Conservation (phyloP, 2,329 filamentous ascomycete genomes). For the Apiospora saccharicola region DNA sequence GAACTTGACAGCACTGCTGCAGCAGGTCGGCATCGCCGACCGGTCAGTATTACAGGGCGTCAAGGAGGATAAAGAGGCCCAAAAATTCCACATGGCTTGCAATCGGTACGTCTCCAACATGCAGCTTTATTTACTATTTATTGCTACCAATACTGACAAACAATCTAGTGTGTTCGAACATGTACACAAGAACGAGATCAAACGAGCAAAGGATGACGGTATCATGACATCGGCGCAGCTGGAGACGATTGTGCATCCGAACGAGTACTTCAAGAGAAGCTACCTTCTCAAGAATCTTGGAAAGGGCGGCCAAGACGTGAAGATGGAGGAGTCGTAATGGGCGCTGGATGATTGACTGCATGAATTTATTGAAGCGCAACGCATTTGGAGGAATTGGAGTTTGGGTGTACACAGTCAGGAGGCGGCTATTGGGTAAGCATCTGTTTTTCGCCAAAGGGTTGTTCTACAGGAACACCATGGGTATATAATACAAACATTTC, state of each 20-base stretch:
- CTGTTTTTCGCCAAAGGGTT: not conserved
- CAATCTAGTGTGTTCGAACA: conserved; percentile 80
- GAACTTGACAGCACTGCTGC: conserved; percentile 79
- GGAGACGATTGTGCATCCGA: conserved; percentile 96
- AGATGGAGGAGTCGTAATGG: conserved; percentile 57
- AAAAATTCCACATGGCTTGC: conserved; percentile 93
- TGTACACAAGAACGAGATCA: conserved; percentile 80
- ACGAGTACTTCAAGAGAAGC: conserved; percentile 96
- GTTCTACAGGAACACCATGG: not conserved
- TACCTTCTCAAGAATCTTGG: conserved; percentile 85
- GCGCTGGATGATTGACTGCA: not conserved
- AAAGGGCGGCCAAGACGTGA: conserved; percentile 60
- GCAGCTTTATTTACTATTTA: not conserved
- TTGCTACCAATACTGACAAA: conserved; percentile 7
- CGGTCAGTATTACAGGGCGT: conserved; percentile 80
- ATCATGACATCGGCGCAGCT: conserved; percentile 77
- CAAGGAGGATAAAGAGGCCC: conserved; percentile 86
- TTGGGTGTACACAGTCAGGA: conserved; percentile 12
- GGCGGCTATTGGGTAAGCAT: conserved; percentile 10
- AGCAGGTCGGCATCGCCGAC: conserved; percentile 81
- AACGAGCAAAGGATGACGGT: conserved; percentile 76
- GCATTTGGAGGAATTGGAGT: conserved; percentile 17
- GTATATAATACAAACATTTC: conserved; percentile 16
- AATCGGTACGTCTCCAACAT: conserved; percentile 69
- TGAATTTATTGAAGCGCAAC: conserved; percentile 16